Evolutionary conservation across 1,284 basidiomycete species (phyloP).

Genomic region (Xerocomus nothofagi): DNA sequence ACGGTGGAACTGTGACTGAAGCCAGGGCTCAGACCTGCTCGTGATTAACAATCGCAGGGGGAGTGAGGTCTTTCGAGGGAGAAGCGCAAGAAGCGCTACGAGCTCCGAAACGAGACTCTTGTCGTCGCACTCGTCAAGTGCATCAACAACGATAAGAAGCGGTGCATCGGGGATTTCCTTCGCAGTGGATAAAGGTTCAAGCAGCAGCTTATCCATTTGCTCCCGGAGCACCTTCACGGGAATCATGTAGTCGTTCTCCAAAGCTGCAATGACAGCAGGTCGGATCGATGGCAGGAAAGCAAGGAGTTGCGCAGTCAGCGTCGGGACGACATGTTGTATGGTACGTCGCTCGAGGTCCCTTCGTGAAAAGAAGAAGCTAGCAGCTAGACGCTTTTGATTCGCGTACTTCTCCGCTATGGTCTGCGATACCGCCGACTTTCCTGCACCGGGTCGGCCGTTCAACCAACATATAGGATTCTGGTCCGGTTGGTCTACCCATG

Average conservation of each 20-base stretch:
- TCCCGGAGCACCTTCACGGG: conserved; percentile 25
- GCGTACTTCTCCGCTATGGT: too few relatives aligned
- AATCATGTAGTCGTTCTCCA: conserved; percentile 21
- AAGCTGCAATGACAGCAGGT: conserved; percentile 14
- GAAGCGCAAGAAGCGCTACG: too few relatives aligned
- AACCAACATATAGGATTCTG: conserved; percentile 19
- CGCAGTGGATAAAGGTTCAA: conserved; percentile 12
- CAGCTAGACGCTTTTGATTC: too few relatives aligned
- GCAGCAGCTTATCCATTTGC: conserved; percentile 21
- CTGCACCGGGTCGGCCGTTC: conserved; percentile 21
- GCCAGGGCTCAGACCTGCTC: conserved; percentile 21
- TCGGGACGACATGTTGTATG: conserved; percentile 17
- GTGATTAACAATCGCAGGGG: too few relatives aligned
- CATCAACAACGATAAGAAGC: conserved; percentile 18
- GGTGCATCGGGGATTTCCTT: conserved; percentile 3
- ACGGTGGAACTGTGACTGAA: conserved; percentile 12
- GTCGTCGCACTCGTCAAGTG: conserved; percentile 26
- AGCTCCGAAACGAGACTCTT: too few relatives aligned
- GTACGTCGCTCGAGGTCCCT: conserved; percentile 15
- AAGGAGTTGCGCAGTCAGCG: conserved; percentile 13
- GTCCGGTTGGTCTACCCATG: conserved; percentile 17
- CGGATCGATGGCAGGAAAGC: conserved; percentile 15
- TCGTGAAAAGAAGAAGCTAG: too few relatives aligned
- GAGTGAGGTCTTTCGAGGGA: too few relatives aligned
- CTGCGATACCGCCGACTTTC: conserved; percentile 23